These are phyloP conservation scores for Salix arbutifolia DNA, from an alignment of 345 rosid genomes.

Conservation along the genomic window DNA sequence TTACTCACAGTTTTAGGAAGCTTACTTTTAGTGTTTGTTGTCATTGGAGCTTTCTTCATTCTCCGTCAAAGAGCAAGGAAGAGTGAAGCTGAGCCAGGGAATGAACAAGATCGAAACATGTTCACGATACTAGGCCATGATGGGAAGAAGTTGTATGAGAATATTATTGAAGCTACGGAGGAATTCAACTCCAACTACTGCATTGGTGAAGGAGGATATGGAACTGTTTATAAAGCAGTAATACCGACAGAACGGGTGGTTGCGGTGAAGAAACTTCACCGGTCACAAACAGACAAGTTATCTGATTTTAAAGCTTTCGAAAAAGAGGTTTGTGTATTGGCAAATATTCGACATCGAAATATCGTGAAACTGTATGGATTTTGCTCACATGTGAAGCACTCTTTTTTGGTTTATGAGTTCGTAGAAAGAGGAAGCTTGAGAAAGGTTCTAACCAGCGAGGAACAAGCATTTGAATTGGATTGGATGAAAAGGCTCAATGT, in stretches of 20 bases:
- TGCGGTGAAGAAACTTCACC: slow-evolving; percentile 21
- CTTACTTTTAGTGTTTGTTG: no score
- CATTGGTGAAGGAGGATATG: slow-evolving; percentile 11
- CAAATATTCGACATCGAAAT: not conserved
- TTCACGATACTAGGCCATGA: no score
- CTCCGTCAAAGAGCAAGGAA: no score
- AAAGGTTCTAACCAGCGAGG: not conserved
- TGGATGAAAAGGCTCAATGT: slow-evolving; percentile 6
- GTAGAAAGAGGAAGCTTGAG: slow-evolving; percentile 11
- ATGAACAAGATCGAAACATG: no score
- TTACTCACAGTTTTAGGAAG: no score
- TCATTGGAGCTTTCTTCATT: no score
- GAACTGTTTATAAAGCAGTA: not conserved
- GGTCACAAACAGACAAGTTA: not conserved
- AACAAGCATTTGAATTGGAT: not conserved
- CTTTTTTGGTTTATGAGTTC: not conserved
- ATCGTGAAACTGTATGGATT: slow-evolving; percentile 8
- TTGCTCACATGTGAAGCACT: not conserved
- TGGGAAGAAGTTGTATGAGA: not conserved
- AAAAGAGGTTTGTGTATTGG: not conserved
- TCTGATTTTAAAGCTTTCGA: not conserved
- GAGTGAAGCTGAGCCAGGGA: no score
- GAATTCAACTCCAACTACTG: slow-evolving; percentile 9
- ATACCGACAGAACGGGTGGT: not conserved
- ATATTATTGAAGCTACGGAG: not conserved